Base-by-base conservation (phyloP, 2,329 filamentous ascomycete species). In the Xylaria hypoxylon region DNA sequence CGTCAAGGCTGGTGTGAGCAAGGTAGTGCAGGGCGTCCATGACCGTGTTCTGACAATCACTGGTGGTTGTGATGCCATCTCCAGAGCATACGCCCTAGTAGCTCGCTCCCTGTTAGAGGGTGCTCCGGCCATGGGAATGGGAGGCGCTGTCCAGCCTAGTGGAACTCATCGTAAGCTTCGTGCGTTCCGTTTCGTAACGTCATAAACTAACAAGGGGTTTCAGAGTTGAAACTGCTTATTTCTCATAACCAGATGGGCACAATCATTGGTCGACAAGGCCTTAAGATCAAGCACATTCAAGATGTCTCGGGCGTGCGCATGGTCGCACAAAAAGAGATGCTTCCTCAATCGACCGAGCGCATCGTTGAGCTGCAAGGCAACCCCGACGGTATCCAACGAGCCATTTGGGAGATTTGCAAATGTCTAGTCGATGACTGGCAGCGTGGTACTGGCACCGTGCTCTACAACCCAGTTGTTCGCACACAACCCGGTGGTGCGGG, bases 171-270 rank as follows among this genome's bases (percentile, higher is more conserved):
- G 96, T 99, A 90, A 82, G 93, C 64, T 47, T 24, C 74, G 76
- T 33, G 51, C 63, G 33, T 26, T 45, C 26, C 15, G 13, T 26
- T 65, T 17, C 17, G 13, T 48, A 11, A 26, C 33, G 42, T 31
- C 19, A 44, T 48, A 42, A 56, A 60, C 63, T 59, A 72, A 78
- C 80, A 71, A 78, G 65, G 22, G 17, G 51, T 57, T 13, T 28
- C 73, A 99, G 96, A 96, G 68, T 92, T 99, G 80, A 97, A 97
- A 78, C 90, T 99, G 35, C 90, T 99, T 79, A 98, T 99, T 80
- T 99, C 96, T 38, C 95, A 99, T 85, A 98, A 98, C 80, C 96
- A 99, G 83, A 99, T 99, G 96, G 96, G 96, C 69, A 99, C 96
- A 76, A 97, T 99, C 83, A 99, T 99, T 78, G 96, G 96, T 75